Evolutionary conservation across 208 protist species (phyloP), one percentile per base, ranked within the genome.

Genomic region (Strigomonas oncopelti): DNA sequence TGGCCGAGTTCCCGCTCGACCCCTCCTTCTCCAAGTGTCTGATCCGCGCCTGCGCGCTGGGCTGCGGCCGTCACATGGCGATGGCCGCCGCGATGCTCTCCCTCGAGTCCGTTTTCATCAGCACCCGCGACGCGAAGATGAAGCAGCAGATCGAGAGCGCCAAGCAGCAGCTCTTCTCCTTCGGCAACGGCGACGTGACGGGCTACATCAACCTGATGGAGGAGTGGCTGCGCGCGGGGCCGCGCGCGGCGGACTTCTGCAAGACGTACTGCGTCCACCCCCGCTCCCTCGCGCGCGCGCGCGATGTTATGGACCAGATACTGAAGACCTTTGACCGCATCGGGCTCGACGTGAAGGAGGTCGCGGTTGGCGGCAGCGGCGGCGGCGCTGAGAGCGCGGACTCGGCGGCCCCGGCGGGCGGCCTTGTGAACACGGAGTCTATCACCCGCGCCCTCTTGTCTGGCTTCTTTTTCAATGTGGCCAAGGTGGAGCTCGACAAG

Each of bases 1-100:
- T 99, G 98, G 80, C 97, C 4, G 97, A 99, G 75, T 99, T 99
- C 71, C 98, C 99, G 65, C 76, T 99, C 62, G 98, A 99, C 62
- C 98, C 99, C 27, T 97, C 98, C 71, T 77, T 99, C 5, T 91
- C 95, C 46, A 99, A 99, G 75, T 89, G 89, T 65, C 79, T 98
- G 42, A 77, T 97, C 61, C 78, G 75, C 9, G 84, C 81, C 18
- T 78, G 81, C 32, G 69, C 74, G 20, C 78, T 94, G 29, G 78
- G 78, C 22, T 97, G 90, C 60, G 77, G 85, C 46, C 78, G 96
- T 42, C 88, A 97, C 68, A 91, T 97, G 80, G 84, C 87, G 0
- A 96, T 93, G 71, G 87, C 90, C 3, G 94, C 87, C 29, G 78
- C 94, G 11, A 94, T 97, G 90, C 77, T 97, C n/a, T 81, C 88